phyloP scores from a whole-genome alignment of 2,329 filamentous ascomycete species.

The Drechslera avenae region DNA sequence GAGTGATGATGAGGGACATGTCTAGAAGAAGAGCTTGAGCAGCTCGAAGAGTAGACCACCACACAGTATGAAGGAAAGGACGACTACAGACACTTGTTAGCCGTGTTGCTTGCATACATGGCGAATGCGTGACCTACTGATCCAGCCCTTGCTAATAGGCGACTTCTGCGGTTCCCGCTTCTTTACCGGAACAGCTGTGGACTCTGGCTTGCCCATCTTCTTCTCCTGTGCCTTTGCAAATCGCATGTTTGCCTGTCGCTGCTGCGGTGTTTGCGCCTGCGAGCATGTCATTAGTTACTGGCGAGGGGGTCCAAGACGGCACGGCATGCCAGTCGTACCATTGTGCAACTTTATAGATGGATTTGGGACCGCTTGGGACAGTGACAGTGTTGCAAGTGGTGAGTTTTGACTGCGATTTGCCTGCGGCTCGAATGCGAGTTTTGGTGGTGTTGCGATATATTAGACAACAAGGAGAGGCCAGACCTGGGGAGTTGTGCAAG shows the following conservation, averaged over 20 bases:
- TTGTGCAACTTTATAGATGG: not conserved
- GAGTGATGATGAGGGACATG: no score
- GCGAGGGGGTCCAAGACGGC: no score
- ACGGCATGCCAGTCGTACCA: not conserved
- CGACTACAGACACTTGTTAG: slow-evolving; percentile 49
- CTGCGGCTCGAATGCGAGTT: no score
- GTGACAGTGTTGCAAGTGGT: no score
- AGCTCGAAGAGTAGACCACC: slow-evolving; percentile 66
- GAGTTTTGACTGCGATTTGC: no score
- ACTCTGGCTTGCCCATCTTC: slow-evolving; percentile 70
- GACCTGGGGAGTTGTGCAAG: slow-evolving; percentile 10
- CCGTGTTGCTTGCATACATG: not conserved
- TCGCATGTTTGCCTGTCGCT: slow-evolving; percentile 79
- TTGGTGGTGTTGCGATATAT: no score
- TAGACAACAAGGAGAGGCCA: not conserved
- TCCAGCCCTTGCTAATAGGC: slow-evolving; percentile 62
- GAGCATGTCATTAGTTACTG: not conserved
- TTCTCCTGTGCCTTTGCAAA: slow-evolving; percentile 75
- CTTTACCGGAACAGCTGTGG: slow-evolving; percentile 53
- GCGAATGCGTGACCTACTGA: slow-evolving; percentile 56
- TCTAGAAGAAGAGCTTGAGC: slow-evolving; percentile 54
- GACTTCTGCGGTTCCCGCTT: slow-evolving; percentile 54
- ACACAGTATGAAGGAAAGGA: slow-evolving; percentile 67
- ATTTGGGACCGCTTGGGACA: no score
- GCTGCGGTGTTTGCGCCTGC: slow-evolving; percentile 82